A percentile compares a stretch with the other conserved stretches of the same genome.
Conservation (phyloP, 2,329 filamentous ascomycete species). For the Neocatenulostroma microsporum region DNA sequence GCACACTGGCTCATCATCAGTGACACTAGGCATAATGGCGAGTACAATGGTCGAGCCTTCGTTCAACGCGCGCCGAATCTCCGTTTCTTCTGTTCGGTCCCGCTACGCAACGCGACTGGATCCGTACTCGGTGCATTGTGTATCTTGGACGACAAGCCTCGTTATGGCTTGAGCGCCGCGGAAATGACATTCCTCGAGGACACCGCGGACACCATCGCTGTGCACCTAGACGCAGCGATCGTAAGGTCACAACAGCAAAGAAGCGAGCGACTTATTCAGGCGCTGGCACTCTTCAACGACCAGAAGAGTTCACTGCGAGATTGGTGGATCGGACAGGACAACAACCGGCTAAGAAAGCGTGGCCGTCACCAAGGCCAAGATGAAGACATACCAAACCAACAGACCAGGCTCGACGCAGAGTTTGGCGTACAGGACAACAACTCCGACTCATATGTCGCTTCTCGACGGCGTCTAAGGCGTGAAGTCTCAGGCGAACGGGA, state of each 20-base stretch:
- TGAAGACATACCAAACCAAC: neutral
- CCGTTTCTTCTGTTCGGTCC: conserved; percentile 51
- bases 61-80: conserved; percentile 17
- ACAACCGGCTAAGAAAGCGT: conserved; percentile 4
- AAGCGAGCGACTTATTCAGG: conserved; percentile 48
- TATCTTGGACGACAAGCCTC: conserved; percentile 52
- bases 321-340: conserved; percentile 25
- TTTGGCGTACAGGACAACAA: conserved; percentile 12
- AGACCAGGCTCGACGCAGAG: conserved; percentile 18
- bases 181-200: conserved; percentile 52
- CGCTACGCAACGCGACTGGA: conserved; percentile 50
- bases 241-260: conserved; percentile 45
- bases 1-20: conserved; percentile 21
- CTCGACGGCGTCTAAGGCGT: neutral
- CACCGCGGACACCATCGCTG: conserved; percentile 49
- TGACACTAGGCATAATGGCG: conserved; percentile 13
- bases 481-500: neutral
- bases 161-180: conserved; percentile 42
- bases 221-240: conserved; percentile 52
- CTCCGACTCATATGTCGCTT: conserved; percentile 1
- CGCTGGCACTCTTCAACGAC: conserved; percentile 41
- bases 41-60: conserved; percentile 9
- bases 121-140: conserved; percentile 54
- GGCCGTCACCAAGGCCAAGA: conserved; percentile 3
- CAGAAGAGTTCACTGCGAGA: conserved; percentile 19